Evolutionary conservation across 352 stramenopile species (phyloP).

Genomic region (Phytopythium helicoides): DNA sequence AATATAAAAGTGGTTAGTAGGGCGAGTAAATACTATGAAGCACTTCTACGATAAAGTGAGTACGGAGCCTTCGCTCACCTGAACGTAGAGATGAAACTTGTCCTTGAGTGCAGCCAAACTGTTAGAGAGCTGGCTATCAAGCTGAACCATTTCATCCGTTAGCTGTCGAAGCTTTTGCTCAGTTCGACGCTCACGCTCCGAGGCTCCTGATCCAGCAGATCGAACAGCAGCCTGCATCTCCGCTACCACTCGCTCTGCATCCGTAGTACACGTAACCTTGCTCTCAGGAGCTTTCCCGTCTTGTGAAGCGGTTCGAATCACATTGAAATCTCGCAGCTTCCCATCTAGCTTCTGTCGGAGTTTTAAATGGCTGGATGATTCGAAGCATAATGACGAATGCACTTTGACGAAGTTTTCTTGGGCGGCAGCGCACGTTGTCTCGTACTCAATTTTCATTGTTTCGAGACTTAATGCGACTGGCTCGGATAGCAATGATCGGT

Average conservation of each 20-base stretch:
- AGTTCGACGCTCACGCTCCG: conserved; percentile 24
- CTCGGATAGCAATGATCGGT: conserved; percentile 68
- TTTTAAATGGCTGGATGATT: conserved; percentile 42
- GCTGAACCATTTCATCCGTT: conserved; percentile 37
- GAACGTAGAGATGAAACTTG: conserved; percentile 51
- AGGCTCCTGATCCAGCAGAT: background rate
- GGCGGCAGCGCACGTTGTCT: conserved; percentile 42
- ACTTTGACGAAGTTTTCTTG: conserved; percentile 66
- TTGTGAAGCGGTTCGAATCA: conserved; percentile 24
- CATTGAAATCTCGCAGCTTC: conserved; percentile 43
- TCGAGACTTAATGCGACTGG: conserved; percentile 65
- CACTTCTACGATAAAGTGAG: no score
- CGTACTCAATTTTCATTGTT: conserved; percentile 83
- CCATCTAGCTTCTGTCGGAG: conserved; percentile 60
- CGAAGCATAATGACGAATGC: conserved; percentile 43
- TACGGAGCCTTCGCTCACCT: conserved; percentile 38
- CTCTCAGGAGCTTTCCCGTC: background rate
- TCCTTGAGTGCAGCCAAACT: conserved; percentile 37
- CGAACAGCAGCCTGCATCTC: background rate
- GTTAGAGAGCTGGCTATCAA: conserved; percentile 31
- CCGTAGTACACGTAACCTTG: background rate
- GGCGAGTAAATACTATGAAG: no score
- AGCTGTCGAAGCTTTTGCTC: conserved; percentile 51
- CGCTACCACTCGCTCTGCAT: conserved; percentile 1
- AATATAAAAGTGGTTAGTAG: background rate